Percentiles rank a stretch among this genome's conserved stretches.
Evolutionary conservation across 1,139 yeast species (phyloP).

Genomic region (Yarrowia galli): DNA sequence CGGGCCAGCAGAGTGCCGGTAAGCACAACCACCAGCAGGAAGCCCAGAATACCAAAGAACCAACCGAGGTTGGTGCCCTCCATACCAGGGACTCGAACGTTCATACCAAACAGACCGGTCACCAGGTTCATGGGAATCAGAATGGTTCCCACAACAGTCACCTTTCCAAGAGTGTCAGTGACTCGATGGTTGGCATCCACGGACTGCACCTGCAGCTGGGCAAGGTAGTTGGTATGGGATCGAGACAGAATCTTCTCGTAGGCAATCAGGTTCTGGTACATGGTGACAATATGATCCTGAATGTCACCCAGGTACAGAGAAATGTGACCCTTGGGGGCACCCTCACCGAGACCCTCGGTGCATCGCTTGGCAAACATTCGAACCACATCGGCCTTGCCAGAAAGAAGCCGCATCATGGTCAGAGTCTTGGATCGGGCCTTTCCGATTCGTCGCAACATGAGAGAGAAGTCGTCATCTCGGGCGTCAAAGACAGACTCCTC

Average conservation of each 20-base stretch:
- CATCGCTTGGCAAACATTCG: slow-evolving; percentile 97
- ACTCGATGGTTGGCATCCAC: slow-evolving; percentile 84
- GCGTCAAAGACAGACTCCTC: slow-evolving; percentile 81
- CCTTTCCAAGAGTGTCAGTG: slow-evolving; percentile 86
- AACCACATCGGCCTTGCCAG: slow-evolving; percentile 97
- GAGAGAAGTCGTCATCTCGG: slow-evolving; percentile 72
- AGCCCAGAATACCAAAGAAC: slow-evolving; percentile 72
- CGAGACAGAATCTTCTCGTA: slow-evolving; percentile 93
- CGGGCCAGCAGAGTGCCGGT: slow-evolving; percentile 38
- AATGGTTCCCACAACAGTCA: slow-evolving; percentile 88
- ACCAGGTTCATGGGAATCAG: slow-evolving; percentile 87
- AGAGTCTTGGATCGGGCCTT: slow-evolving; percentile 91
- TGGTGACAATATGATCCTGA: slow-evolving; percentile 95
- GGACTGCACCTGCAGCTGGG: slow-evolving; percentile 92
- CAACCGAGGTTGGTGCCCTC: slow-evolving; percentile 57
- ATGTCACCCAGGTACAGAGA: slow-evolving; percentile 89
- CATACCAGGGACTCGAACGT: slow-evolving; percentile 84
- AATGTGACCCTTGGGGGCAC: slow-evolving; percentile 56
- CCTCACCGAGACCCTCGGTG: slow-evolving; percentile 66
- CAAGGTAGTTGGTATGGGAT: slow-evolving; percentile 90
- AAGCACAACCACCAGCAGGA: slow-evolving; percentile 43
- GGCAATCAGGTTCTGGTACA: slow-evolving; percentile 88
- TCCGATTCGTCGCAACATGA: slow-evolving; percentile 85
- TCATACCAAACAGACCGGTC: slow-evolving; percentile 97
- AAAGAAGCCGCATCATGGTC: slow-evolving; percentile 87